Conservation (phyloP, 2,329 filamentous ascomycete species). For the Drechslerella coelobrocha region DNA sequence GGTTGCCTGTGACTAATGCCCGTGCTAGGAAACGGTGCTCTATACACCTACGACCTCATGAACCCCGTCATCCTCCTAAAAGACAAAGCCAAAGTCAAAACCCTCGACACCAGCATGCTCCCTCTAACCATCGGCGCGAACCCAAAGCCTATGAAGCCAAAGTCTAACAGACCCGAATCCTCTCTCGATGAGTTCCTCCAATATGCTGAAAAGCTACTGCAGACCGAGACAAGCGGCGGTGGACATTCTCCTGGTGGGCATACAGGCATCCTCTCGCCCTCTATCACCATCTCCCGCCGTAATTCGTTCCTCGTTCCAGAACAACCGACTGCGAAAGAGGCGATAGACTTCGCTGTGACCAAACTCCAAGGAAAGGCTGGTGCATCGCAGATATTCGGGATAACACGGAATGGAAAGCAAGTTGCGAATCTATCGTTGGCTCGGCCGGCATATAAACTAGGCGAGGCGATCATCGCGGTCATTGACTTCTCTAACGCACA, state of each 20-base stretch:
- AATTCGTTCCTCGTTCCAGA: conserved; percentile 63
- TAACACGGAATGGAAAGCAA: conserved; percentile 86
- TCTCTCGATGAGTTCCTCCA: conserved; percentile 71
- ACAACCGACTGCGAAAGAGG: conserved; percentile 74
- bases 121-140: conserved; percentile 32
- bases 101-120: conserved; percentile 59
- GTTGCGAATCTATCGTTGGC: conserved; percentile 90
- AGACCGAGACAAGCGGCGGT: conserved; percentile 65
- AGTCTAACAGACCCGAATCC: conserved; percentile 50
- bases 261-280: conserved; percentile 74
- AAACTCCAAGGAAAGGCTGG: conserved; percentile 71
- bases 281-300: conserved; percentile 66
- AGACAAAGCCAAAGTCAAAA: conserved; percentile 75
- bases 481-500: conserved; percentile 82
- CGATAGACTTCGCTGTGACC: conserved; percentile 83
- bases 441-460: conserved; percentile 84
- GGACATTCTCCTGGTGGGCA: conserved; percentile 56
- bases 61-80: conserved; percentile 87
- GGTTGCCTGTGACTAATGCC: too few relatives aligned
- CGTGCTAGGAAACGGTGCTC: conserved; percentile 51
- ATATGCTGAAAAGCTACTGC: conserved; percentile 78
- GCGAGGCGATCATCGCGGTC: conserved; percentile 81
- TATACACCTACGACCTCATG: conserved; percentile 81
- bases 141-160: conserved; percentile 9
- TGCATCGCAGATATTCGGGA: conserved; percentile 70